Percentiles rank a stretch among this genome's conserved stretches.
Conservation (phyloP, 805 yeast genomes). For the Wickerhamomyces canadensis region DNA sequence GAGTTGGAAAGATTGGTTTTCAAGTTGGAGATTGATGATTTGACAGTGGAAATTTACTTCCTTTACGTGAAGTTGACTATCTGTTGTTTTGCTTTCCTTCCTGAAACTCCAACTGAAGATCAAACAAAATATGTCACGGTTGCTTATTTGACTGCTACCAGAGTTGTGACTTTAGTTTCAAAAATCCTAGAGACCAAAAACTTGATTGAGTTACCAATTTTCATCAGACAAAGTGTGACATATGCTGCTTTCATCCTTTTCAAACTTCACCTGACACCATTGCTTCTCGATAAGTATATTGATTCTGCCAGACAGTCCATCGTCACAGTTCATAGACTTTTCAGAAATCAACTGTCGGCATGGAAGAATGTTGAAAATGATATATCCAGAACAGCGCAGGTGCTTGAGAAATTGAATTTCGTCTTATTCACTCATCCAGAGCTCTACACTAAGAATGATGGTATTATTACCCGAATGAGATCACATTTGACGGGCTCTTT, state of each 20-base stretch:
- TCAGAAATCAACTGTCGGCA: conserved; percentile 81
- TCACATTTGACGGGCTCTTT: conserved; percentile 88
- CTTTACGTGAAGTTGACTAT: conserved; percentile 75
- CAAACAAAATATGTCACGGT: conserved; percentile 79
- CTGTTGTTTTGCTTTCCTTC: conserved; percentile 83
- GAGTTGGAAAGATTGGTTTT: conserved; percentile 71
- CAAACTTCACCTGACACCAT: conserved; percentile 74
- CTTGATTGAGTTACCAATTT: conserved; percentile 80
- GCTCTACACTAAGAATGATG: conserved; percentile 62
- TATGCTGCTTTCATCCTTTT: conserved; percentile 75
- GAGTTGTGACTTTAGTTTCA: conserved; percentile 73
- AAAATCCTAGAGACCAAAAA: conserved; percentile 61
- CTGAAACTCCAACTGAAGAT: conserved; percentile 85
- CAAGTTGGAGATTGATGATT: conserved; percentile 59
- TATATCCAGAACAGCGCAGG: conserved; percentile 86
- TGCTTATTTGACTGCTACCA: conserved; percentile 76
- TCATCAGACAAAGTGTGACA: conserved; percentile 80
- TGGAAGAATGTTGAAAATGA: conserved; percentile 88
- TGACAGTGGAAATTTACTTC: conserved; percentile 70
- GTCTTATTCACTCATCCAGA: conserved; percentile 87
- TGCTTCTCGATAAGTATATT: conserved; percentile 57
- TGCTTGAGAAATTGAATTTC: conserved; percentile 80
- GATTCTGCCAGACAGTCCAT: conserved; percentile 90
- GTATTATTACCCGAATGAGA: conserved; percentile 81
- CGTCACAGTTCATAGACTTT: conserved; percentile 85